phyloP scores from a whole-genome alignment of 331 rosid genomes.

The Malus hybrid region DNA sequence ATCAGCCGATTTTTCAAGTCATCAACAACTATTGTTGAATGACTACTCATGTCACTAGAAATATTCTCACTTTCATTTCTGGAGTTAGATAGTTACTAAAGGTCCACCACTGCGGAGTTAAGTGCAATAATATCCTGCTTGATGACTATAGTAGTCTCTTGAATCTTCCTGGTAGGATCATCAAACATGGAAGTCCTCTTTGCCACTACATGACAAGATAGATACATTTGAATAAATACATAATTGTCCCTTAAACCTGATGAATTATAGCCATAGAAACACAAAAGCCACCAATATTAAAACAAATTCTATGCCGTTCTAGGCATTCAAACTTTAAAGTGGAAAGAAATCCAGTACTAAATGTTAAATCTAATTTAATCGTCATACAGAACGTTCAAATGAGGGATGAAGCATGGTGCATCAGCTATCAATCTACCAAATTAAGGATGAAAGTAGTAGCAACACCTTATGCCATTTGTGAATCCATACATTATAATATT shows the following conservation, averaged over 20 bases:
- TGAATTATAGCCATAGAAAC: background rate
- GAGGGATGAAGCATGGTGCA: background rate
- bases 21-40: slow-evolving; percentile 85
- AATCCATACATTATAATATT: background rate
- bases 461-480: background rate
- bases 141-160: slow-evolving; percentile 75
- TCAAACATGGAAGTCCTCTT: slow-evolving; percentile 84
- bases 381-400: background rate
- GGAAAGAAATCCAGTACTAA: background rate
- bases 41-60: slow-evolving; percentile 75
- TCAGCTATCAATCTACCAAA: background rate
- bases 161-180: slow-evolving; percentile 83
- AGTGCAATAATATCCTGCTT: slow-evolving; percentile 89
- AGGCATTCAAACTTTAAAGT: background rate
- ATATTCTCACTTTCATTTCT: slow-evolving; percentile 59
- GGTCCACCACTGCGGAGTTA: slow-evolving; percentile 88
- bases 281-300: background rate
- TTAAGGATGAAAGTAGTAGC: background rate
- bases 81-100: slow-evolving; percentile 57
- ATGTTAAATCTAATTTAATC: background rate
- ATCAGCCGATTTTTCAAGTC: slow-evolving; percentile 79
- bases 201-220: slow-evolving; percentile 54
- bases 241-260: background rate
- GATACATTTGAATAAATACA: slow-evolving; percentile 1
- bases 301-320: background rate